Evolutionary conservation across 2,329 filamentous ascomycete genomes (phyloP), one percentile per base, ranked within the genome.

Genomic region (Fusarium lateritium): DNA sequence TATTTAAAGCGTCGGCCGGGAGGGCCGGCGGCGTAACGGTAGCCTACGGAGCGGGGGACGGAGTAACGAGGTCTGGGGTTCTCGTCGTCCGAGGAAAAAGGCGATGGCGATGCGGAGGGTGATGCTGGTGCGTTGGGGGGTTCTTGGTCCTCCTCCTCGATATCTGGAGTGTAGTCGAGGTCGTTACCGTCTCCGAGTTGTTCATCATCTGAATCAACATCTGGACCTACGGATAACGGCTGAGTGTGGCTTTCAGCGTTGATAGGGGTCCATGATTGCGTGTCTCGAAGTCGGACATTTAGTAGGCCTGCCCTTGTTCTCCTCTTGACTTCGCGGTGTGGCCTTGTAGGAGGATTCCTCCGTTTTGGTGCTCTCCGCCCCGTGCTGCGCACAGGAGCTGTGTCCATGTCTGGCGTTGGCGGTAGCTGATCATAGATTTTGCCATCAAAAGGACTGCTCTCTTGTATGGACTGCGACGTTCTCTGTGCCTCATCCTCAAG

Each of bases 21-120:
- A 0, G 72, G 72, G 0, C 75, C 75, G 3, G 42, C 36, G 2
- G 73, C 67, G 62, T 66, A 68, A 0, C 70, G 75, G 17, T 50
- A 54, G 2, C 45, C 63, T 1, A 57, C 62, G 15, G 57, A 65
- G 5, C 74, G 71, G 17, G 71, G 60, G 19, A 52, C 39, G 0
- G 67, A 62, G 55, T 75, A 76, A 9, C 74, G 70, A 0, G 67
- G 58, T 15, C 59, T 72, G 14, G 22, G 26, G 15, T 21, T 19
- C 14, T 47, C 22, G 40, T 34, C 46, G 9, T 62, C 15, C 2
- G 8, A 44, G 28, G 6, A 34, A 11, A 22, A 39, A 13, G 53
- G 42, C 0, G 47, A 47, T 2, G 39, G 43, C 2, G 56, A 55
- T 6, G 28, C 26, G 0, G 47, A 47, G 1, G 43, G 43, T 2